Conservation (phyloP, 2,329 filamentous ascomycete species). For the Aphanoascus verrucosus region DNA sequence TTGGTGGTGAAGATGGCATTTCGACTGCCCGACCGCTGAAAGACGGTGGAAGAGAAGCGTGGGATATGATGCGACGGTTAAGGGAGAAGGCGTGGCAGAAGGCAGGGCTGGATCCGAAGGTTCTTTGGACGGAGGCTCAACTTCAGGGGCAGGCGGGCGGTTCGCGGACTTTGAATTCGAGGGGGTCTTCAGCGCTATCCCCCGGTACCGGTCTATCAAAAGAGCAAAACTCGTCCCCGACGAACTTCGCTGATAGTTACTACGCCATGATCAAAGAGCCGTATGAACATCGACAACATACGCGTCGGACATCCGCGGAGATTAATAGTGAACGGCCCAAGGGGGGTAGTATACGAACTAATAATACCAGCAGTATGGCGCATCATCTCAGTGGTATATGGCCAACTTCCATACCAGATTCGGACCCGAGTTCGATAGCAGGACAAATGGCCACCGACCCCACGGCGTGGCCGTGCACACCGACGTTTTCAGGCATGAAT, state of each 20-base stretch:
- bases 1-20: slow-evolving; percentile 37
- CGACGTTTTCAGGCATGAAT: not conserved
- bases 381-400: not conserved
- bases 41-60: slow-evolving; percentile 40
- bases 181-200: not conserved
- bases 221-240: slow-evolving; percentile 10
- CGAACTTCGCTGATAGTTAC: slow-evolving; percentile 16
- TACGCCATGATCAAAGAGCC: slow-evolving; percentile 17
- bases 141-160: slow-evolving; percentile 29
- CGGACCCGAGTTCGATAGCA: not conserved
- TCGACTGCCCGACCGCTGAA: slow-evolving; percentile 36
- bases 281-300: slow-evolving; percentile 9
- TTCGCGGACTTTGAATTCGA: slow-evolving; percentile 8
- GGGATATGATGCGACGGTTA: slow-evolving; percentile 40
- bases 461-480: not conserved
- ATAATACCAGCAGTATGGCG: not conserved
- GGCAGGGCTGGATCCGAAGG: slow-evolving; percentile 37
- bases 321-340: slow-evolving; percentile 1
- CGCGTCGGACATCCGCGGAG: slow-evolving; percentile 7
- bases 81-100: slow-evolving; percentile 41
- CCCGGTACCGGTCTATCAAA: not conserved
- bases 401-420: not conserved
- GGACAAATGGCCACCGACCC: not conserved
- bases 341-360: not conserved
- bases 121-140: slow-evolving; percentile 37